Evolutionary conservation across 208 protist species (phyloP), one percentile per base, ranked within the genome.

Genomic region (Acanthamoeba lenticulata): DNA sequence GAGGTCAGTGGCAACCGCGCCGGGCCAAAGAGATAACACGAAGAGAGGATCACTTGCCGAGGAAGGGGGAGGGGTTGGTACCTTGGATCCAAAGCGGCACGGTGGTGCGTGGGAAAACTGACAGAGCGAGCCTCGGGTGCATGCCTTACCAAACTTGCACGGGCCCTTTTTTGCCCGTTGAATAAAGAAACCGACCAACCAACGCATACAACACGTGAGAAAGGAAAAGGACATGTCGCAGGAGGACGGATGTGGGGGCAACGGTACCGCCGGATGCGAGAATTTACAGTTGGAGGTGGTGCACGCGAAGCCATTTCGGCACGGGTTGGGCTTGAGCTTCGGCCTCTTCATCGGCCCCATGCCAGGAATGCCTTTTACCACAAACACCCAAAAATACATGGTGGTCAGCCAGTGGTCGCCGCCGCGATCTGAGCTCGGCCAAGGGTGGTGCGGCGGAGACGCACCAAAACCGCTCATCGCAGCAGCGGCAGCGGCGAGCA

Each of bases 91-190:
- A 15, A 42, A 57, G 24, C 45, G 40, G 36, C 77, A 88, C 11
- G 77, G 77, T n/a, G 77, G 77, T 24, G 77, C 77, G 45, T 88
- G 77, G 6, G 77, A 5, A 38, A 36, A 88, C 27, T 34, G 36
- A 55, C 77, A 88, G 40, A 88, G n/a, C 17, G 77, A 19, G 17
- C 77, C 77, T 24, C 45, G 40, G 0, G 77, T 36, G 11, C 77
- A 88, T 19, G 40, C 44, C 38, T 19, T 15, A 32, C 77, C 77
- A 32, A 88, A 88, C 77, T 88, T 88, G 34, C 77, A 88, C 40
- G 77, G 77, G 17, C 42, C 77, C 77, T 88, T 17, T 1, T 38
- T 38, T 4, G 17, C 24, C 32, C 13, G 7, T 38, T 32, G 34
- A 17, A 32, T 6, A 79, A 24, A 62, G 55, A 24, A 62, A 24